Percentiles rank a stretch among this genome's conserved stretches.
Conservation (phyloP, 1,284 basidiomycete species). For the Ustilago cynodontis region DNA sequence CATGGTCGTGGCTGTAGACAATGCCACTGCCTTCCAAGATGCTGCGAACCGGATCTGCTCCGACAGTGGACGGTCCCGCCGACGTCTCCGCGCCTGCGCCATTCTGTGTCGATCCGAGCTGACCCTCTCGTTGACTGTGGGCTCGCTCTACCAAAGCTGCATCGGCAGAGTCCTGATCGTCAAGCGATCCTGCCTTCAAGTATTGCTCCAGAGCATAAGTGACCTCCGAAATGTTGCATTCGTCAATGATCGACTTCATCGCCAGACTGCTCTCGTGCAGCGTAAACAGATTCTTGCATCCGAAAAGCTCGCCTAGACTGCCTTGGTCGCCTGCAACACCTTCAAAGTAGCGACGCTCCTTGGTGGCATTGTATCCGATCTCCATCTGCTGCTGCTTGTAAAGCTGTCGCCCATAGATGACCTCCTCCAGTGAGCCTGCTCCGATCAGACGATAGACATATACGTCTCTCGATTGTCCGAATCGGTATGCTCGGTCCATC, state of each 20-base stretch:
- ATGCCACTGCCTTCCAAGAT: conserved; percentile 44
- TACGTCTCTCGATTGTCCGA: conserved; percentile 64
- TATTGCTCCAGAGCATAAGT: conserved; percentile 37
- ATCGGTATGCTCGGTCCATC: conserved; percentile 80
- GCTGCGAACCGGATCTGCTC: conserved; percentile 24
- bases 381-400: conserved; percentile 91
- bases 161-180: conserved; percentile 21
- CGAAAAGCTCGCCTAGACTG: conserved; percentile 84
- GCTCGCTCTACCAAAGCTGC: conserved; percentile 30
- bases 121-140: conserved; percentile 13
- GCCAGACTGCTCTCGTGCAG: conserved; percentile 75
- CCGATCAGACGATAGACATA: conserved; percentile 58
- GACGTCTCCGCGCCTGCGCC: not conserved
- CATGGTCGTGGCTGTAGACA: conserved; percentile 40
- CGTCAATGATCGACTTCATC: conserved; percentile 56
- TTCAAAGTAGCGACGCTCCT: conserved; percentile 77
- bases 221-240: conserved; percentile 53
- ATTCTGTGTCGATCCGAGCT: not conserved
- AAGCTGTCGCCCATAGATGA: conserved; percentile 82
- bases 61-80: not conserved
- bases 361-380: conserved; percentile 76
- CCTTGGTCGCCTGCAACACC: conserved; percentile 81
- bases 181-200: conserved; percentile 18
- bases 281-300: conserved; percentile 83
- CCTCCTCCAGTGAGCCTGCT: conserved; percentile 63